phyloP scores from a whole-genome alignment of 768 basidiomycete genomes.

The Mycena alexandri region DNA sequence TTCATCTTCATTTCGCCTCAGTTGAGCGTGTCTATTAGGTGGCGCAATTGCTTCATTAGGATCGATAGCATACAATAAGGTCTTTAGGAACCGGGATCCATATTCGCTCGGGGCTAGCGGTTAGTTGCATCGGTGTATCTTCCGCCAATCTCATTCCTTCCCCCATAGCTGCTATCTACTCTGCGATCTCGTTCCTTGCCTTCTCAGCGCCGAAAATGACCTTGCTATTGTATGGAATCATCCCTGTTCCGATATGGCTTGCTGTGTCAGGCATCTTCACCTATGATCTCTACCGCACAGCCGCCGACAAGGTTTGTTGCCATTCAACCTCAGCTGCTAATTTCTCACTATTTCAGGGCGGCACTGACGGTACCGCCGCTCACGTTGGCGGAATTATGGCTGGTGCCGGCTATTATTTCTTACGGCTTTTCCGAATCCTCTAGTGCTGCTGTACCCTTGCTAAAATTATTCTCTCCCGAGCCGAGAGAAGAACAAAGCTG shows the following conservation, averaged over 20 bases:
- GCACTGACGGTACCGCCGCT: slow-evolving; percentile 69
- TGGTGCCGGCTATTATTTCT: slow-evolving; percentile 68
- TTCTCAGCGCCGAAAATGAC: slow-evolving; percentile 74
- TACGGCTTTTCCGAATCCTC: slow-evolving; percentile 52
- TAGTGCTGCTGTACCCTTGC: slow-evolving; percentile 18
- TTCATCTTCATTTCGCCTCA: slow-evolving; percentile 1
- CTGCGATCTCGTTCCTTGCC: slow-evolving; percentile 78
- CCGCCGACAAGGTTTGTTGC: slow-evolving; percentile 53
- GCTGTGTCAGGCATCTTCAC: slow-evolving; percentile 75
- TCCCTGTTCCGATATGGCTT: slow-evolving; percentile 86
- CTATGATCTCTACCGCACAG: slow-evolving; percentile 67
- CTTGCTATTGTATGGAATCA: slow-evolving; percentile 63
- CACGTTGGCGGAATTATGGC: slow-evolving; percentile 78
- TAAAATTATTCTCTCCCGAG: not conserved
- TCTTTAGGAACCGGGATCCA: slow-evolving; percentile 50
- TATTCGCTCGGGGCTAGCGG: slow-evolving; percentile 81
- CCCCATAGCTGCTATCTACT: slow-evolving; percentile 74
- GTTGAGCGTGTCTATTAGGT: slow-evolving; percentile 53
- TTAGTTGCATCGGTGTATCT: slow-evolving; percentile 46
- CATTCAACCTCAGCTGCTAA: not conserved
- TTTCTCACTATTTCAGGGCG: slow-evolving; percentile 54
- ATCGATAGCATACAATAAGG: slow-evolving; percentile 62
- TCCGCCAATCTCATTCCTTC: slow-evolving; percentile 17
- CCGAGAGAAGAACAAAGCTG: not conserved
- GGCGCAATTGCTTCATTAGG: slow-evolving; percentile 69